Conservation (phyloP, 768 basidiomycete genomes). For the Collybia nuda region DNA sequence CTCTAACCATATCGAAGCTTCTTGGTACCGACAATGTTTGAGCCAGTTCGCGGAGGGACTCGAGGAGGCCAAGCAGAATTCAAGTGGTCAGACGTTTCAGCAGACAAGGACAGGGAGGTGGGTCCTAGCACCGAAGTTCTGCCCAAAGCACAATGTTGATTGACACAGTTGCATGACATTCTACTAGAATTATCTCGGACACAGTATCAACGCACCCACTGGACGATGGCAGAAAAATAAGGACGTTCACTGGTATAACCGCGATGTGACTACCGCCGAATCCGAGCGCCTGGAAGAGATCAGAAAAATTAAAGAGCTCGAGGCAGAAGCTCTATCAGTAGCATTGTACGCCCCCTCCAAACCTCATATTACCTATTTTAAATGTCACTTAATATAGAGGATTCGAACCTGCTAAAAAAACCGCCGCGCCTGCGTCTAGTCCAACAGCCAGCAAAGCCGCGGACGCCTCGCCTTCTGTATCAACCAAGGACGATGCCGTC, state of each 20-base stretch:
- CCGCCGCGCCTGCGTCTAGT: constrained; percentile 18
- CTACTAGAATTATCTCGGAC: constrained; percentile 87
- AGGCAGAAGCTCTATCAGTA: constrained; percentile 82
- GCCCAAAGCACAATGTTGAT: not conserved
- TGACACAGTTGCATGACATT: constrained; percentile 3
- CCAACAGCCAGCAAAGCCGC: constrained; percentile 15
- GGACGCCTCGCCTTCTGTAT: constrained; percentile 7
- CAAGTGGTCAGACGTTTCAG: constrained; percentile 88
- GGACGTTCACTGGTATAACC: constrained; percentile 93
- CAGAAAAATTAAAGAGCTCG: constrained; percentile 77
- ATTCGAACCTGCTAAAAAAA: constrained; percentile 59
- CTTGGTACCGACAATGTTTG: constrained; percentile 57
- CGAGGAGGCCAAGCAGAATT: constrained; percentile 90
- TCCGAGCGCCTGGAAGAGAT: constrained; percentile 71
- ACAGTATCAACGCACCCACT: constrained; percentile 92
- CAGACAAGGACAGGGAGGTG: constrained; percentile 93
- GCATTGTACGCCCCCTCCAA: constrained; percentile 57
- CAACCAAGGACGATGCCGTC: constrained; percentile 10
- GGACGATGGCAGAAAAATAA: constrained; percentile 98
- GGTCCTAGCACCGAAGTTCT: constrained; percentile 10
- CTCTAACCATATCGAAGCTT: not conserved
- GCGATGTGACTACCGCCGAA: constrained; percentile 49
- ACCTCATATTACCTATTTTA: not conserved
- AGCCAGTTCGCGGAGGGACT: constrained; percentile 86
- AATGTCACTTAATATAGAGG: constrained; percentile 48